Conservation (phyloP, 352 stramenopile genomes). For the Globisporangium parvum region DNA sequence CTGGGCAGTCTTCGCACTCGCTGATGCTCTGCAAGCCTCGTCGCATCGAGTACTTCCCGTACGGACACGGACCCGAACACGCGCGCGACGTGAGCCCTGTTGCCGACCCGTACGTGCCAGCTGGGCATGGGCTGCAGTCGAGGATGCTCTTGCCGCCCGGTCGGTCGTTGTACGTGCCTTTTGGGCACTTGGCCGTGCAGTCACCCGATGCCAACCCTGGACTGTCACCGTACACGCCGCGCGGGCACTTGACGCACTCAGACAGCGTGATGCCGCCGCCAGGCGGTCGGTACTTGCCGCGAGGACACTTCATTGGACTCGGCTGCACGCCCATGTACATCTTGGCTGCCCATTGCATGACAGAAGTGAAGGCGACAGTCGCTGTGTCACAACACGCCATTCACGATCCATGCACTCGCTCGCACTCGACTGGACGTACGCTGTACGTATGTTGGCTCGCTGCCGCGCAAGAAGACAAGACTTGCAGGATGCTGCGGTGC, state of each 20-base stretch:
- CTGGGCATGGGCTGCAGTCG: constrained; percentile 59
- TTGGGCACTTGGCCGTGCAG: constrained; percentile 66
- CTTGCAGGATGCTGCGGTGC: background rate
- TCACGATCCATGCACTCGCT: too few species aligned
- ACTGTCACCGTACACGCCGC: constrained; percentile 66
- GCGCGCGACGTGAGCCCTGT: constrained; percentile 44
- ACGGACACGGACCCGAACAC: constrained; percentile 56
- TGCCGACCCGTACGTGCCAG: constrained; percentile 52
- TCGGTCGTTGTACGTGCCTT: constrained; percentile 65
- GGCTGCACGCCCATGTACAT: constrained; percentile 56
- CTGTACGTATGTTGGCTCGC: background rate
- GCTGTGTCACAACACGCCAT: too few species aligned
- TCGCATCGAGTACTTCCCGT: constrained; percentile 63
- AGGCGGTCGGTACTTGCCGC: constrained; percentile 58
- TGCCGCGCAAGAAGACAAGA: background rate
- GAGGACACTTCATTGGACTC: constrained; percentile 32
- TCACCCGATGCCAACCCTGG: constrained; percentile 50
- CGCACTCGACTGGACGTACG: background rate
- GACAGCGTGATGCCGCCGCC: constrained; percentile 34
- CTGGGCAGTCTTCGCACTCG: constrained; percentile 53
- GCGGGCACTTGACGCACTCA: constrained; percentile 68
- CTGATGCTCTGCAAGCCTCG: constrained; percentile 45
- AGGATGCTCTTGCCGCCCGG: constrained; percentile 48
- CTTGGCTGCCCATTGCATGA: constrained; percentile 19
- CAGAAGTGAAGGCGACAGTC: too few species aligned